These are phyloP conservation scores for Wallemia ichthyophaga DNA, from an alignment of 1,284 basidiomycete genomes.

Conservation along the genomic window DNA sequence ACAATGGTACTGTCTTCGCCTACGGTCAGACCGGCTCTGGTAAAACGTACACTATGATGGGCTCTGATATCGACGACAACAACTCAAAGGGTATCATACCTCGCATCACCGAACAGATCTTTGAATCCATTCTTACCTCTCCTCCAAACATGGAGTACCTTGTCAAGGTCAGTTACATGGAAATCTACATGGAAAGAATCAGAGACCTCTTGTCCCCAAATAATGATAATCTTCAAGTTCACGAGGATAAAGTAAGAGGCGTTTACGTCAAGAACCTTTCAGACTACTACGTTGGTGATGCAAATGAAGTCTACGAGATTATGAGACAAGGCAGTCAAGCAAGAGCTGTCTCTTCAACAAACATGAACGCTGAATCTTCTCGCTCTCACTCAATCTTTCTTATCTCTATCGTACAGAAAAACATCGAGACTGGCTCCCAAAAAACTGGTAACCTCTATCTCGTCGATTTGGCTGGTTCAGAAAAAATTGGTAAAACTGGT, in stretches of 20 bases:
- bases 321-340: conserved; percentile 85
- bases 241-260: conserved; percentile 90
- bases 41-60: conserved; percentile 97
- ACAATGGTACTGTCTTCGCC: conserved; percentile 42
- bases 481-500: conserved; percentile 89
- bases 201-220: conserved; percentile 84
- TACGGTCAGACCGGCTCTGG: conserved; percentile 97
- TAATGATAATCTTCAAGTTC: conserved; percentile 93
- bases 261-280: conserved; percentile 96
- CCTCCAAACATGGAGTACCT: conserved; percentile 89
- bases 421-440: conserved; percentile 76
- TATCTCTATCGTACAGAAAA: conserved; percentile 85
- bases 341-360: conserved; percentile 78
- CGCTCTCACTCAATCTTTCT: conserved; percentile 98
- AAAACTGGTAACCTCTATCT: conserved; percentile 94
- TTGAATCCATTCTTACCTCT: conserved; percentile 82
- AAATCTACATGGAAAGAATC: conserved; percentile 94
- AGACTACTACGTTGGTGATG: conserved; percentile 90
- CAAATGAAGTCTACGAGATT: conserved; percentile 92
- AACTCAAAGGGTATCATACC: conserved; percentile 90
- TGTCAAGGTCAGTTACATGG: conserved; percentile 99
- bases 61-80: conserved; percentile 76
- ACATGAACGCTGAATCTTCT: conserved; percentile 99
- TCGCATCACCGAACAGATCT: conserved; percentile 95
- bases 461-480: conserved; percentile 92